Conservation (phyloP, 78 protist genomes). For the Pelomyxa schiedti region DNA sequence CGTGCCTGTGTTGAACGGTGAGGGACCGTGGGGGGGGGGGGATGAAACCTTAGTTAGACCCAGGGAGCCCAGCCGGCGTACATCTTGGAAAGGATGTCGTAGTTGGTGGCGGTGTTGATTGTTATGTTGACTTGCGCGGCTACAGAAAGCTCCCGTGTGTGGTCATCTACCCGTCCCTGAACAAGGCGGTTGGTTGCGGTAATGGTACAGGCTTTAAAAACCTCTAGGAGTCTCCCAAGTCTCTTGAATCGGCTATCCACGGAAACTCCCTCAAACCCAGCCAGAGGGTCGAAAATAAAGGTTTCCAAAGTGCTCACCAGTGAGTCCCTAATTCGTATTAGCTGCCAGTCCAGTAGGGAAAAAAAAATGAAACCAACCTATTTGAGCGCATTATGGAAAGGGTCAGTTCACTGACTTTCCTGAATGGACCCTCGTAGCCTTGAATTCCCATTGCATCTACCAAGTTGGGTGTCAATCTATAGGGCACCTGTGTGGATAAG, state of each 20-base stretch:
- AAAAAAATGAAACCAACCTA: neutral
- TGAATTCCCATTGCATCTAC: conserved; percentile 75
- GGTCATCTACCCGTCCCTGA: neutral
- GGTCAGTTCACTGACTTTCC: conserved; percentile 56
- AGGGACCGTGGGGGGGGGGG: too few relatives aligned
- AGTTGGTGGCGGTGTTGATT: neutral
- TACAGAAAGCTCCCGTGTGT: neutral
- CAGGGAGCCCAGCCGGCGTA: neutral
- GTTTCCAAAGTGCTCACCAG: conserved; percentile 76
- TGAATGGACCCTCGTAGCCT: conserved; percentile 65
- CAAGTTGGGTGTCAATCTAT: conserved; percentile 87
- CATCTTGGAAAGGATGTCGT: neutral
- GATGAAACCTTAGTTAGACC: too few relatives aligned
- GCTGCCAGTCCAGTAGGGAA: neutral
- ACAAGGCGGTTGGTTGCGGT: neutral
- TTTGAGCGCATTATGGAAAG: conserved; percentile 42
- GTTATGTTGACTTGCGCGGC: neutral
- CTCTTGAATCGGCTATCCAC: neutral
- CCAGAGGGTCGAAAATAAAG: conserved; percentile 84
- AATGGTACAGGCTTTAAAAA: too few relatives aligned
- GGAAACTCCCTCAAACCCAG: conserved; percentile 41
- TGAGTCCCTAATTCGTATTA: conserved; percentile 29
- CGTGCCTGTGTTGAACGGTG: too few relatives aligned
- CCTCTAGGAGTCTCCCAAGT: neutral
- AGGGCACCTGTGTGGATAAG: conserved; percentile 81